Evolutionary conservation across 139 green algal genomes (phyloP).

Genomic region (Deuterostichococcus epilithicus): DNA sequence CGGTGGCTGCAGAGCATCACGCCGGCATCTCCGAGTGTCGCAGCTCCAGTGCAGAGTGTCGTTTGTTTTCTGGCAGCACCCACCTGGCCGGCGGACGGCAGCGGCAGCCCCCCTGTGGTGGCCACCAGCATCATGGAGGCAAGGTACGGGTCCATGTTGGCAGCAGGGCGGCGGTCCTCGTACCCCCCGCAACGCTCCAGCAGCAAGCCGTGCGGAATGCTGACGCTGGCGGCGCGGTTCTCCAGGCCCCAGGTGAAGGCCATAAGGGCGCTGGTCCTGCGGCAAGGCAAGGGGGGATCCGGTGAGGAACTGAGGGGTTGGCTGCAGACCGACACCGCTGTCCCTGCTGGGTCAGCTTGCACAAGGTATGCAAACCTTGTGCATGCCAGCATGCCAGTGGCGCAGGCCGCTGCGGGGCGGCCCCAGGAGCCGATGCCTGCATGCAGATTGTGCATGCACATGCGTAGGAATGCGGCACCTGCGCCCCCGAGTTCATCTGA

Average conservation of each 20-base stretch:
- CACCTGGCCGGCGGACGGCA: constrained; percentile 16
- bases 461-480: no score
- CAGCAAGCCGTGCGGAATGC: constrained; percentile 46
- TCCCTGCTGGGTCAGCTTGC: no score
- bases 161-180: constrained; percentile 64
- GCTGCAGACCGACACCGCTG: no score
- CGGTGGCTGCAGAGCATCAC: background rate
- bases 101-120: constrained; percentile 53
- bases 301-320: background rate
- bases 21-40: background rate
- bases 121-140: constrained; percentile 69
- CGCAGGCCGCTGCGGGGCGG: no score
- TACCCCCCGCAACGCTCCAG: constrained; percentile 52
- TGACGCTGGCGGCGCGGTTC: constrained; percentile 42
- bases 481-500: no score
- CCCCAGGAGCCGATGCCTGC: no score
- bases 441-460: no score
- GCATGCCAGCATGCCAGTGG: no score
- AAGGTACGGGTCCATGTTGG: constrained; percentile 80
- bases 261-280: background rate
- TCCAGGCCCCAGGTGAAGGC: constrained; percentile 62
- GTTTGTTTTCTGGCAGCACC: background rate
- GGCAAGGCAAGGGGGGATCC: background rate
- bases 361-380: no score
- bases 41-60: background rate